Conservation (phyloP, 345 rosid species). For the Linum lewisii region DNA sequence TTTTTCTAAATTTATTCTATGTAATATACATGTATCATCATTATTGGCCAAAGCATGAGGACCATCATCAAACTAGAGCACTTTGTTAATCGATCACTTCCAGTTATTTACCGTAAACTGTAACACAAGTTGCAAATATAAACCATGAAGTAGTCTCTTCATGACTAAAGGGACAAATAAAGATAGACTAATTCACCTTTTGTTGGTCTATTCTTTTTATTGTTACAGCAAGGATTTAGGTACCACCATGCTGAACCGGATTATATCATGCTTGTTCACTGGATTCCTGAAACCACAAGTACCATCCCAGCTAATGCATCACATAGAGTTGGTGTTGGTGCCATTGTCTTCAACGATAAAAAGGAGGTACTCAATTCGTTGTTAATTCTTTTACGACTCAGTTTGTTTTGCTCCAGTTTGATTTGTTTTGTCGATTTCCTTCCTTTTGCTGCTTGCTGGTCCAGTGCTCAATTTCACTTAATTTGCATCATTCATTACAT, state of each 20-base stretch:
- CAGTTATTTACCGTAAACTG: no score
- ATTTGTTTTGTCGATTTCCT: neutral
- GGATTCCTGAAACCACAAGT: slow-evolving; percentile 57
- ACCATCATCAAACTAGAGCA: no score
- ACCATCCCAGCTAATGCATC: slow-evolving; percentile 76
- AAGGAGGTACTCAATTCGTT: slow-evolving; percentile 47
- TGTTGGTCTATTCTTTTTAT: neutral
- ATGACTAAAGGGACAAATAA: neutral
- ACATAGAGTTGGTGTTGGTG: slow-evolving; percentile 65
- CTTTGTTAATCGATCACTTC: no score
- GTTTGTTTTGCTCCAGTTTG: neutral
- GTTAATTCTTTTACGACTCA: neutral
- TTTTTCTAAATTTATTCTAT: neutral
- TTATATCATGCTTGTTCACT: slow-evolving; percentile 72
- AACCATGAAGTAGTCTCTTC: no score
- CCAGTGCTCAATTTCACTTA: no score
- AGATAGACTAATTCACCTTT: neutral
- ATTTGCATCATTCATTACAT: no score
- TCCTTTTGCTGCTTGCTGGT: no score
- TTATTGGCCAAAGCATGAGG: no score
- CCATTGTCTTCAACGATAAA: slow-evolving; percentile 55
- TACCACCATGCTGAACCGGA: slow-evolving; percentile 80
- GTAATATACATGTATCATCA: neutral
- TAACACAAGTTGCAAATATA: no score
- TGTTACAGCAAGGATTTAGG: slow-evolving; percentile 55